Evolutionary conservation across 1,139 yeast genomes (phyloP).

Genomic region (Yamadazyma atmosphaerica): DNA sequence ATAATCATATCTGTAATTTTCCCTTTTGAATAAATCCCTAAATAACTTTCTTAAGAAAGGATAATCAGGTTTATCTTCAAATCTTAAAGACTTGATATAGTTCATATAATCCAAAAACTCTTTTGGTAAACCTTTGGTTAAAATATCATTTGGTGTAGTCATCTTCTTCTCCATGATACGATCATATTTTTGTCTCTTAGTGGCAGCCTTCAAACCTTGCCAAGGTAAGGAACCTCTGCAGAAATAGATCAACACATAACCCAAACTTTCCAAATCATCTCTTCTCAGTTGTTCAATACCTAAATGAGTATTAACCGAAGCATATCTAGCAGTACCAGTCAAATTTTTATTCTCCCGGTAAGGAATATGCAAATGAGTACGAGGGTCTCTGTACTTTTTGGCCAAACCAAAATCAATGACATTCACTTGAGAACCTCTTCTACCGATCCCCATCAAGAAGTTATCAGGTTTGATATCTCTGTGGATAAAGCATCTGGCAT

Average conservation of each 20-base stretch:
- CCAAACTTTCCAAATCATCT: slow-evolving; percentile 94
- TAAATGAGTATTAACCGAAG: slow-evolving; percentile 91
- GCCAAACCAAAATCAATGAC: slow-evolving; percentile 98
- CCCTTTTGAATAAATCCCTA: slow-evolving; percentile 85
- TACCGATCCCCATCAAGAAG: slow-evolving; percentile 94
- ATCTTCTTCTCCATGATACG: slow-evolving; percentile 95
- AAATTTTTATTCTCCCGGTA: slow-evolving; percentile 94
- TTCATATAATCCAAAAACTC: slow-evolving; percentile 89
- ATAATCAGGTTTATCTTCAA: slow-evolving; percentile 97
- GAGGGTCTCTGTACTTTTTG: slow-evolving; percentile 91
- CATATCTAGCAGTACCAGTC: slow-evolving; percentile 97
- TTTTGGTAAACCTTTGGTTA: slow-evolving; percentile 88
- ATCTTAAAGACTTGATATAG: slow-evolving; percentile 86
- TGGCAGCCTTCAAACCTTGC: slow-evolving; percentile 98
- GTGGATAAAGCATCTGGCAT: slow-evolving; percentile 93
- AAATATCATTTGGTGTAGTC: slow-evolving; percentile 85
- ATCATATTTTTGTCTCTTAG: slow-evolving; percentile 95
- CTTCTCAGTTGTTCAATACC: slow-evolving; percentile 97
- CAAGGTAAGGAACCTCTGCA: slow-evolving; percentile 96
- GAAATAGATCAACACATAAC: slow-evolving; percentile 92
- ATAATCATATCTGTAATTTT: slow-evolving; percentile 90
- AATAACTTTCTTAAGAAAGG: slow-evolving; percentile 84
- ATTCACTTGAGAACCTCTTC: slow-evolving; percentile 92
- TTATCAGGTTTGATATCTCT: slow-evolving; percentile 94
- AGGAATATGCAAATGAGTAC: slow-evolving; percentile 94